Base-by-base conservation (phyloP, 495 filamentous ascomycete species). In the Penicillium steckii region DNA sequence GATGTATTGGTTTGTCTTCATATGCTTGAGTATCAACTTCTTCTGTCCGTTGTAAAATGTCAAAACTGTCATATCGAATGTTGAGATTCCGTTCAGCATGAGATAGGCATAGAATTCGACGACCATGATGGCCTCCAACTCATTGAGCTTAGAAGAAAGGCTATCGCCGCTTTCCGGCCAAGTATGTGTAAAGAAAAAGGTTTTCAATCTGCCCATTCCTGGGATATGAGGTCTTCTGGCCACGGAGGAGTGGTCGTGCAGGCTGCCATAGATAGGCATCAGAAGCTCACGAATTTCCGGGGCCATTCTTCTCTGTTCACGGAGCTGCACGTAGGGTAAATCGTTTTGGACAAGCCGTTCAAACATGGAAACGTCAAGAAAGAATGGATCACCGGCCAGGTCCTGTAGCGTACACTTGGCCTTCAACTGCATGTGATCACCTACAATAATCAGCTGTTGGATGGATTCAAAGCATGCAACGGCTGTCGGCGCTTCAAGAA, bases 41-140 rank as follows among this genome's bases (percentile, higher is more conserved):
- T 84, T 78, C 57, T 98, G 93, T 12, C 90, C 93, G 40, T 89
- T 89, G 72, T 98, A 97, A 62, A 95, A 94, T 0, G 91, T 97
- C 35, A 98, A 68, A 18, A 98, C 71, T 0, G 92, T 96, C 53
- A 98, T 94, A 7, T 87, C 70, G 0, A 62, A 56, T 0, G 77
- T 52, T 1, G 67, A 43, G 2, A 84, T 70, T 1, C 85, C 87
- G 53, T 91, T 95, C 24, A 79, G 60, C 0, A 85, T 59, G 0
- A 98, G 80, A 57, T 96, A 88, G 19, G 81, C 67, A 46, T 84
- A 85, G 56, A 97, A 87, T 3, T 71, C 70, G 1, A 82, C 79
- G 44, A 96, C 71, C 89, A 97, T 93, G 0, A 85, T 68, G 0
- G 90, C 89, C 58, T 97, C 92, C 8, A 77, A 64, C 1, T 78